Base-by-base conservation (phyloP, 176 grass and related monocot species). In the Lolium rigidum region DNA sequence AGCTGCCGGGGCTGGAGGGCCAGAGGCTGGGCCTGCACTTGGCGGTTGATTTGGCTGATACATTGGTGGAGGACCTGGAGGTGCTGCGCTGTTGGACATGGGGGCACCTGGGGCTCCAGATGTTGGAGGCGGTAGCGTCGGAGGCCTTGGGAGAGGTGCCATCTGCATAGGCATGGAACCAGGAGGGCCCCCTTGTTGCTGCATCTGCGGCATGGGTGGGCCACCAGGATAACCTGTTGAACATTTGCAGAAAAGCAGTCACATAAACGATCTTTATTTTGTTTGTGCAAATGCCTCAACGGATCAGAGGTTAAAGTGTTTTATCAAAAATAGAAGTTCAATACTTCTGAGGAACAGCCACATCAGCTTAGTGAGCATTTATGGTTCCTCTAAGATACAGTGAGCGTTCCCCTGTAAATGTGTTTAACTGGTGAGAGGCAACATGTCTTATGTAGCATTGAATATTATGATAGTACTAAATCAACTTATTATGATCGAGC, bases 131-230 rank as follows among this genome's bases (percentile, higher is more conserved):
- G 62, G 65, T 78, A 94, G 70, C 18, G 76, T 86, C 18, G 88
- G 90, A 28, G 93, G 93, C 76, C 90, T 88, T 26, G 93, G 93
- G n/a, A 92, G 90, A 41, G 79, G 81, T 11, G 83, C 67, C 67
- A 89, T 80, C 81, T 90, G 88, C 85, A 92, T 92, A 4, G 86
- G 88, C 83, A 92, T 71, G 0, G 88, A 86, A 73, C 85, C 93
- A 73, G 88, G 87, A 17, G 90, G 84, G 0, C 21, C 71, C 0
- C 61, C 80, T 13, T 37, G 9, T 35, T 66, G 63, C 28, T 13
- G 63, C 63, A 66, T 66, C 63, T 60, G 57, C 9, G 20, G 56
- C 56, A 59, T 80, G 55, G 55, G 20, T 68, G 77, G 70, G 17
- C 38, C 67, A 43, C 73, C 88, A 68, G 85, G 90, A 84, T 95